Conservation (phyloP, 2,329 filamentous ascomycete species). For the Zopfia rhizophila region DNA sequence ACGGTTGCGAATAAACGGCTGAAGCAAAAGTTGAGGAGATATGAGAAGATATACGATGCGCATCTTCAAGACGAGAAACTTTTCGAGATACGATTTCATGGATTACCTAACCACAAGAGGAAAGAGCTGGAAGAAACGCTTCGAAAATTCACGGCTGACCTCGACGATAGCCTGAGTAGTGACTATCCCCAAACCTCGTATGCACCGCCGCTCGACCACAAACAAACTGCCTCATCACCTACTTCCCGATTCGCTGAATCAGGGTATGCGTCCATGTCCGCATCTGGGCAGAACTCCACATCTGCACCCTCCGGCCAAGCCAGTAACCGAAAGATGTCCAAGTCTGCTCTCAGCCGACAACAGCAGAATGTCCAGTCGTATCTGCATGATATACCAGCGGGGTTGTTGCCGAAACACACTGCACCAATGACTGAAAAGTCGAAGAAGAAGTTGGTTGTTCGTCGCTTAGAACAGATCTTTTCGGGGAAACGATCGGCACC, state of each 20-base stretch:
- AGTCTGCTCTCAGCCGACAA: constrained; percentile 44
- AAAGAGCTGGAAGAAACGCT: constrained; percentile 79
- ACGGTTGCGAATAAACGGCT: constrained; percentile 85
- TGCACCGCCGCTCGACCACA: constrained; percentile 63
- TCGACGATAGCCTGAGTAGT: constrained; percentile 58
- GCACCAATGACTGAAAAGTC: constrained; percentile 74
- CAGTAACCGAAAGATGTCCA: constrained; percentile 40
- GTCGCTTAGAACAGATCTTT: constrained; percentile 81
- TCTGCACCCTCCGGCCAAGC: constrained; percentile 49
- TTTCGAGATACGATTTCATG: constrained; percentile 84
- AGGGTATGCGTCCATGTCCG: constrained; percentile 70
- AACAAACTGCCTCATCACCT: constrained; percentile 71
- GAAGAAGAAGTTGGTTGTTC: constrained; percentile 80
- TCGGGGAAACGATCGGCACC: constrained; percentile 70
- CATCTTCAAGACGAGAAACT: constrained; percentile 79
- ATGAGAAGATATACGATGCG: constrained; percentile 73
- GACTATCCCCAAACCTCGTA: constrained; percentile 38
- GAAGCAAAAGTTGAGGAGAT: constrained; percentile 76
- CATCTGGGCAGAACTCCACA: constrained; percentile 56
- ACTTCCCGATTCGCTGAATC: constrained; percentile 62
- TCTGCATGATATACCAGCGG: constrained; percentile 76
- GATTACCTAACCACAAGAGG: constrained; percentile 76
- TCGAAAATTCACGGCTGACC: constrained; percentile 73
- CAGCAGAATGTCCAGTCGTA: constrained; percentile 72
- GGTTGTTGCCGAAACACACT: constrained; percentile 70